phyloP scores from a whole-genome alignment of 2,329 filamentous ascomycete species.

The Cladorrhinum sp. region DNA sequence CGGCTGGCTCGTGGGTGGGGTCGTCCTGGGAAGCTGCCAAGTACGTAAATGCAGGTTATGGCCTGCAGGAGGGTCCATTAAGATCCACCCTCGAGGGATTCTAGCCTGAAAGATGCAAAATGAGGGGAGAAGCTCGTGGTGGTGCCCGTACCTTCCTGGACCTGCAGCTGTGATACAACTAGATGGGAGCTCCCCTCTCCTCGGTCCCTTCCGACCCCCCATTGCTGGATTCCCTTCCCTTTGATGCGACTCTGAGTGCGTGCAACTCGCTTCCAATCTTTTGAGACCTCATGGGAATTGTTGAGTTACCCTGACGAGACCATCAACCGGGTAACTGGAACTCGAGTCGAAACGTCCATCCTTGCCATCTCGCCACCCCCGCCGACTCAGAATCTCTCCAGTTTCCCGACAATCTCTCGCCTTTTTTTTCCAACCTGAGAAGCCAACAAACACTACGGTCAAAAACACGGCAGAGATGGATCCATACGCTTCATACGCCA shows the following conservation, averaged over 20 bases:
- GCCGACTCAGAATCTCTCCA: neutral
- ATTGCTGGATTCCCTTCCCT: neutral
- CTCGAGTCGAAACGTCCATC: neutral
- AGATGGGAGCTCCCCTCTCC: neutral
- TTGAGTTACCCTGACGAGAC: neutral
- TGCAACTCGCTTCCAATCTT: neutral
- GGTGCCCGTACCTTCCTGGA: too few species aligned
- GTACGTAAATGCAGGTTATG: neutral
- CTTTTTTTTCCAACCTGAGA: neutral
- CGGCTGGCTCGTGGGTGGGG: neutral
- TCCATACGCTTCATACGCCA: neutral
- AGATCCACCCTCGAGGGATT: neutral
- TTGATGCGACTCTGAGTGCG: neutral
- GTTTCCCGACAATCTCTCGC: too few species aligned
- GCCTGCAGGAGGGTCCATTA: neutral
- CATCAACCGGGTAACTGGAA: constrained; percentile 4
- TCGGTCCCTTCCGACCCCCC: too few species aligned
- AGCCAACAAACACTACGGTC: neutral
- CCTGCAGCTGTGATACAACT: constrained; percentile 5
- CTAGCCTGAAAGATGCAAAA: neutral
- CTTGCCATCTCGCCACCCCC: neutral
- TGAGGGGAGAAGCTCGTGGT: neutral
- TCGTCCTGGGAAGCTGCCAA: neutral
- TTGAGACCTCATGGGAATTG: neutral
- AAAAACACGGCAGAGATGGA: neutral